Evolutionary conservation across 331 rosid species (phyloP).

Genomic region (Acacia concinna): DNA sequence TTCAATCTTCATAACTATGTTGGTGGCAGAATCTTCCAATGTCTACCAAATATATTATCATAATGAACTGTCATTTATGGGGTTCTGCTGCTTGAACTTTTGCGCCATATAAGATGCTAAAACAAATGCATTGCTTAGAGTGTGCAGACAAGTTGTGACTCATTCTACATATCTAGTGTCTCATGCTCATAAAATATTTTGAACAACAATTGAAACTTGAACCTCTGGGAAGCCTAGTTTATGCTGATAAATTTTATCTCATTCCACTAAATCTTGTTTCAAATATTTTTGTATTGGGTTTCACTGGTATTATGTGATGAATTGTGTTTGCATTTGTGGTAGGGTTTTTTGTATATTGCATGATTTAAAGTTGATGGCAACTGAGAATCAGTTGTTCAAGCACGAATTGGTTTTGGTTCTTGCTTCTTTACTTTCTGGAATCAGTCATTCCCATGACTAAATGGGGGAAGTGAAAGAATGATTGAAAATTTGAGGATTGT

Average conservation of each 20-base stretch:
- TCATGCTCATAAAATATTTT: neutral
- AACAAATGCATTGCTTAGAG: neutral
- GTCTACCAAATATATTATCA: neutral
- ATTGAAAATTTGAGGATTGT: neutral
- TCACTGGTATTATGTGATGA: neutral
- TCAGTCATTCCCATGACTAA: neutral
- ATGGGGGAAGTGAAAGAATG: neutral
- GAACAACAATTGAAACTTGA: neutral
- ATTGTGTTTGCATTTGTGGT: neutral
- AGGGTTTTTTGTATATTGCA: neutral
- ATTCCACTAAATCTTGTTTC: neutral
- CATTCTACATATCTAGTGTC: neutral
- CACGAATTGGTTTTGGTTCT: neutral
- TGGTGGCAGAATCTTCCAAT: neutral
- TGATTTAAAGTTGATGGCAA: neutral
- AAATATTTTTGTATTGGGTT: neutral
- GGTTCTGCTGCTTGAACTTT: neutral
- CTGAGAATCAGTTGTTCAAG: neutral
- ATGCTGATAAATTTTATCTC: slow-evolving; percentile 9
- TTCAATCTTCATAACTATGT: neutral
- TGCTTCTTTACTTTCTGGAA: neutral
- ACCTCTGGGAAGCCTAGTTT: neutral
- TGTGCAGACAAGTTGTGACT: neutral
- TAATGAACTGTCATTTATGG: neutral
- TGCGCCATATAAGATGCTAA: neutral